Percentiles rank a stretch among this genome's conserved stretches.
Conservation (phyloP, 1,284 basidiomycete genomes). For the Trichosporon ovoides region DNA sequence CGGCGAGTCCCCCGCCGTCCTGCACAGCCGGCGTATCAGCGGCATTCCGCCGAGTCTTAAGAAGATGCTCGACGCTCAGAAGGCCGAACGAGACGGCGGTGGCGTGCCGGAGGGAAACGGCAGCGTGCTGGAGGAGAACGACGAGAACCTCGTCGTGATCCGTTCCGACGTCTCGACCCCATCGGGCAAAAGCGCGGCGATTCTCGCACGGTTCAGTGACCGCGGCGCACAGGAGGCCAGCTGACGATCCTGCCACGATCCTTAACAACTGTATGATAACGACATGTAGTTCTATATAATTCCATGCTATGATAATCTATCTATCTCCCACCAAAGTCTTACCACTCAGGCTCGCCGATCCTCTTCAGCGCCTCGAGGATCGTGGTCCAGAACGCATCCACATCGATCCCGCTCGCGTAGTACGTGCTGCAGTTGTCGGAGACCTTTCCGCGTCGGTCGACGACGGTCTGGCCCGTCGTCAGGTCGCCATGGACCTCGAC, state of each 20-base stretch:
- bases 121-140: neutral
- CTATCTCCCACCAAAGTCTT: neutral
- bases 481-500: slow-evolving; percentile 16
- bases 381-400: slow-evolving; percentile 15
- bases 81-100: neutral
- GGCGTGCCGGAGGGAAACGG: no score
- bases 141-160: neutral
- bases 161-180: slow-evolving; percentile 16
- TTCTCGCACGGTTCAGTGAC: neutral
- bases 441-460: slow-evolving; percentile 10
- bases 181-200: slow-evolving; percentile 11
- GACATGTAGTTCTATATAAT: neutral
- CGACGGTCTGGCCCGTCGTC: slow-evolving; percentile 20
- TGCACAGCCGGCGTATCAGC: slow-evolving; percentile 18
- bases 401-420: slow-evolving; percentile 17
- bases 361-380: slow-evolving; percentile 16
- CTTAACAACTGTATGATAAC: neutral
- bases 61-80: slow-evolving; percentile 7
- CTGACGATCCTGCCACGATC: neutral
- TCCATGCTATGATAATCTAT: neutral
- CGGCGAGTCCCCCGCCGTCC: slow-evolving; percentile 14
- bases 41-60: slow-evolving; percentile 14
- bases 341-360: slow-evolving; percentile 11
- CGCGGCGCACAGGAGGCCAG: neutral
- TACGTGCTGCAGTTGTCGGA: slow-evolving; percentile 8